Evolutionary conservation across 306 rosid species (phyloP), one percentile per base, ranked within the genome.

Genomic region (Acacia melanoxylon): DNA sequence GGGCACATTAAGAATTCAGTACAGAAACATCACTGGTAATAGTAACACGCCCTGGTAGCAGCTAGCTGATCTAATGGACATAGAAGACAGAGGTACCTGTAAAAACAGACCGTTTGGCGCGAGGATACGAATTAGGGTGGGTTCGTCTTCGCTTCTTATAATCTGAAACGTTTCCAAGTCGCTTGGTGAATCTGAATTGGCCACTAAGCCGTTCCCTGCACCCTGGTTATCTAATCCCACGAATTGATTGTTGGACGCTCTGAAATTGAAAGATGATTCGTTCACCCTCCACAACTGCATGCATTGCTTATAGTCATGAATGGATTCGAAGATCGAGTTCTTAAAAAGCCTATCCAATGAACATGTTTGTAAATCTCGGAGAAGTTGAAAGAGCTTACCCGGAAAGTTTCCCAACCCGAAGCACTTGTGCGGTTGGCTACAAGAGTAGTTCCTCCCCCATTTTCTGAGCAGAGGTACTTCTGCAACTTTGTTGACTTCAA

Each of bases 271-370:
- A 33, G 84, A 11, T 1, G 92, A 40, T 24, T 88, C 93, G 37
- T 81, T 74, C 75, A 88, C 84, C 82, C 96, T 87, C 96, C 96
- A 90, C 83, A 91, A 54, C 96, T 91, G 89, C 68, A 33, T 33
- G 8, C 62, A 25, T 49, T 10, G 24, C 8, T 29, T 9, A 48
- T 63, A 22, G 59, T 66, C 2, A 27, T 29, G 49, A 33, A 61
- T 33, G 13, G 25, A 68, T 61, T 61, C 17, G 24, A 25, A 4
- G 41, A 63, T 15, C 8, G 8, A n/a, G 62, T n/a, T 20, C 62
- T 8, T 24, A 62, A 37, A 46, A 13, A 20, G 68, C 44, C 44
- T 33, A 31, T 52, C 2, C 20, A 69, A 74, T 2, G 8, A 66
- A 11, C 45, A 40, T 9, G 51, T 31, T 15, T 13, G 7, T 13